phyloP scores from a whole-genome alignment of 139 green algal species.

The Raphidocelis subcapitata region DNA sequence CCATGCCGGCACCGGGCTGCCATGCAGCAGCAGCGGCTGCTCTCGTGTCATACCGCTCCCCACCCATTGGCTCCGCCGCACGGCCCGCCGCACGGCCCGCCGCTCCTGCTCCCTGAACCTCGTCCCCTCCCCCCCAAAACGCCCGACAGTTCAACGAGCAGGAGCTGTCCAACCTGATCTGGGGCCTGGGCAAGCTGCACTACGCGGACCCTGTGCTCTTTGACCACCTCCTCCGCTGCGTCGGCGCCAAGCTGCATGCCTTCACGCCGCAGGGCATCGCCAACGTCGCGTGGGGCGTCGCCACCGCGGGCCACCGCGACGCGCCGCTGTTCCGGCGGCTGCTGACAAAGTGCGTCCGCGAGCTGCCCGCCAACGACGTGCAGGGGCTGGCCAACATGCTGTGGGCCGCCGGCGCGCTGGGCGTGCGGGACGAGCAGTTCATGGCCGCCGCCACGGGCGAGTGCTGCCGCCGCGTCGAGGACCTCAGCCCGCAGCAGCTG shows the following conservation, averaged over 20 bases:
- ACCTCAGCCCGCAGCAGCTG: constrained; percentile 63
- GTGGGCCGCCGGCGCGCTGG: constrained; percentile 51
- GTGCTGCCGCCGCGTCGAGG: constrained; percentile 18
- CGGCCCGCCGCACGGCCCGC: neutral
- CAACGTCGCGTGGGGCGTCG: constrained; percentile 53
- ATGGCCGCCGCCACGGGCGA: constrained; percentile 27
- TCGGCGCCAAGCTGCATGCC: constrained; percentile 34
- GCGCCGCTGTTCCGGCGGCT: constrained; percentile 31
- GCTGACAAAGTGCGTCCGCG: constrained; percentile 29
- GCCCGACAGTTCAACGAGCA: constrained; percentile 64
- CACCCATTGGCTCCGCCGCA: no score
- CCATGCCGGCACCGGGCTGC: no score
- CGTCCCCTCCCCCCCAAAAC: no score
- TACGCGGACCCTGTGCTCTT: constrained; percentile 27
- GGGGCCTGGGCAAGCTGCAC: constrained; percentile 48
- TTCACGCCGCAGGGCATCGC: constrained; percentile 59
- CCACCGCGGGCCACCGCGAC: constrained; percentile 30
- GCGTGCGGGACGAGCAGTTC: constrained; percentile 47
- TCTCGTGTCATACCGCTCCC: no score
- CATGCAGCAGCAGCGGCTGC: no score
- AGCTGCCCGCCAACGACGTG: constrained; percentile 39
- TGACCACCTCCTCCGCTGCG: constrained; percentile 37
- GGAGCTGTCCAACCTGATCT: constrained; percentile 61
- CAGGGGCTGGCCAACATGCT: constrained; percentile 59
- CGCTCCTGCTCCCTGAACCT: no score